Evolutionary conservation across 1,139 yeast genomes (phyloP), one percentile per base, ranked within the genome.

Genomic region (Pichia sp.): DNA sequence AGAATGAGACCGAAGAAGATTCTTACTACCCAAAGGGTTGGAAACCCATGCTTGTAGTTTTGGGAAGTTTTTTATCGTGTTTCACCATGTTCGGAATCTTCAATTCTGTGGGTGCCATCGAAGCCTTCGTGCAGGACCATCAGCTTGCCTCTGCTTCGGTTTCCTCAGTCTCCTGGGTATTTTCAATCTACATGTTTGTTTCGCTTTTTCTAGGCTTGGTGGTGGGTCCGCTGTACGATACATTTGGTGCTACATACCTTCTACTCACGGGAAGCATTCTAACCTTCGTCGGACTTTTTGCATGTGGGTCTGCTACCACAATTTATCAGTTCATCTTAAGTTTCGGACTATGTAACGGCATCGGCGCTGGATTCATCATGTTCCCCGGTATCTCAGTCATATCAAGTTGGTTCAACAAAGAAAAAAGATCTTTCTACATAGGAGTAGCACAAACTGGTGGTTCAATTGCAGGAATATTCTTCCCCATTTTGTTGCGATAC

Each of bases 381-480:
- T 75, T 82, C 5, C 86, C 88, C 0, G 69, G 81, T 50, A 72
- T 84, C 8, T 79, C 84, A 0, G 57, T 54, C 8, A 56, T 62
- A 15, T 59, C 64, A 7, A 52, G 61, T 26, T 64, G 65, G 65
- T 63, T 62, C 43, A 49, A 56, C 60, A 70, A 72, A 53, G 68
- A 69, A 47, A 75, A 75, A 58, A 71, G 87, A 53, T 85, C 84
- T 0, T 68, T 76, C 41, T 83, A 81, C 8, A 75, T 81, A 15
- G 85, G 87, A 1, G 58, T 82, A 0, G 84, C 85, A 3, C 80
- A 85, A 5, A 72, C 78, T 62, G 88, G 88, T 40, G 88, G 87
- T 0, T 78, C 84, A 16, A 70, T 82, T 11, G 88, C 87, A 23
- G 89, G 88, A 48, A 72, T 81, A 38, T 65, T 76, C 15, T 80